phyloP scores from a whole-genome alignment of 495 filamentous ascomycete genomes.

The Hypoxylon intermedium region DNA sequence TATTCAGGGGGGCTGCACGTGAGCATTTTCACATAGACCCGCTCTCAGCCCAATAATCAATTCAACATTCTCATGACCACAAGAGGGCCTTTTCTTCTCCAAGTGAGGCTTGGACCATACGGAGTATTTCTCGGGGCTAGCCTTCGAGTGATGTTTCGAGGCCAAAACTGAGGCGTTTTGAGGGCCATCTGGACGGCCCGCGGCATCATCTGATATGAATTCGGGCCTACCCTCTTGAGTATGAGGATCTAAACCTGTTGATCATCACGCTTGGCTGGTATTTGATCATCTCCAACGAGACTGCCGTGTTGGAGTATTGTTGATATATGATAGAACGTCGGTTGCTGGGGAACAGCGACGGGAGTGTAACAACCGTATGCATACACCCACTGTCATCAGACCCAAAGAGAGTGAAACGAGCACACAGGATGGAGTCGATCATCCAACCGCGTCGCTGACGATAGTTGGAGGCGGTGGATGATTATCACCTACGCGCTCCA shows the following conservation, averaged over 20 bases:
- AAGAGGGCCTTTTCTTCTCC: not conserved
- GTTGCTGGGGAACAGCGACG: not conserved
- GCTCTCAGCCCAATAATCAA: not conserved
- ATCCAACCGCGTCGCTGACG: not conserved
- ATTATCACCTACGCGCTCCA: not conserved
- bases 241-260: not conserved
- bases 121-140: not conserved
- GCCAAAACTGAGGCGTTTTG: not conserved
- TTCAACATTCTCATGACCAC: no score
- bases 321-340: not conserved
- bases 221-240: not conserved
- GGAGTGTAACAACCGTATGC: no score
- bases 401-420: not conserved
- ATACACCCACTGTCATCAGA: not conserved
- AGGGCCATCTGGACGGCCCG: not conserved
- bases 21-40: no score
- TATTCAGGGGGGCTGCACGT: no score
- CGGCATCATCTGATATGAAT: not conserved
- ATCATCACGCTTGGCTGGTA: no score
- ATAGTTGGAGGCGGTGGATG: conserved; percentile 3
- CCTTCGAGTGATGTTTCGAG: not conserved
- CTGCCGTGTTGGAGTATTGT: not conserved
- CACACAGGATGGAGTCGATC: not conserved
- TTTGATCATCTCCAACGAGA: no score
- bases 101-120: not conserved